Percentiles rank a stretch among this genome's conserved stretches.
These are phyloP conservation scores for Xylaria sp. DNA, from an alignment of 2,329 filamentous ascomycete species.

Conservation along the genomic window DNA sequence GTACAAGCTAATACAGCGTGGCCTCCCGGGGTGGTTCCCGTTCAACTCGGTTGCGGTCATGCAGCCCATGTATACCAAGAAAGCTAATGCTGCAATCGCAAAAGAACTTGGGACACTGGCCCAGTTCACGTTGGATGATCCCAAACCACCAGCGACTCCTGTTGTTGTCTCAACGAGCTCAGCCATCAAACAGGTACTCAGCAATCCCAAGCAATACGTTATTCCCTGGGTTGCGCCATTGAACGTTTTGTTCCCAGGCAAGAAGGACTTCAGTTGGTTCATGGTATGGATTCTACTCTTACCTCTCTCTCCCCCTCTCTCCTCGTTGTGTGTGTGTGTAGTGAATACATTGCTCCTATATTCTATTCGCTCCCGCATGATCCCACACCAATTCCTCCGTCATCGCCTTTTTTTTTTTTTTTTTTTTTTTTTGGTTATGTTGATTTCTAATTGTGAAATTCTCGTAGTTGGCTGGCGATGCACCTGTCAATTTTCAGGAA, in stretches of 20 bases:
- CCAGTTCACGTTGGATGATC: conserved; percentile 52
- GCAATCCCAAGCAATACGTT: conserved; percentile 50
- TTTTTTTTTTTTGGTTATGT: too few species aligned
- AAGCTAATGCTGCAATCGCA: conserved; percentile 55
- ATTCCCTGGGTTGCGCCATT: conserved; percentile 52
- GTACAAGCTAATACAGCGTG: conserved; percentile 60
- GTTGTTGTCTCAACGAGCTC: conserved; percentile 46
- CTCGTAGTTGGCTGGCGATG: conserved; percentile 50
- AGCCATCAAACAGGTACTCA: conserved; percentile 50
- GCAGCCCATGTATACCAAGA: conserved; percentile 60
- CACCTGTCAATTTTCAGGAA: conserved; percentile 48
- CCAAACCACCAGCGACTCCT: conserved; percentile 50
- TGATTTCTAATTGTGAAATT: conserved; percentile 7
- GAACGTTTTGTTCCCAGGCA: conserved; percentile 51
- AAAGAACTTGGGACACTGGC: conserved; percentile 53
- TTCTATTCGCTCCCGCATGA: too few species aligned
- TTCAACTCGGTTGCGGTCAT: conserved; percentile 57
- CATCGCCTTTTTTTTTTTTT: too few species aligned
- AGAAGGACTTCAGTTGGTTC: conserved; percentile 54
- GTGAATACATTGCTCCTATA: too few species aligned
- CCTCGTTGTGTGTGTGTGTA: too few species aligned
- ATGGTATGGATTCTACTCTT: conserved; percentile 44
- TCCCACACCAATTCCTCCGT: too few species aligned
- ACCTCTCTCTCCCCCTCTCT: too few species aligned
- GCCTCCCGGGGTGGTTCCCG: conserved; percentile 58